phyloP scores from a whole-genome alignment of 164 flowering plant species.

The Nymphaea colorata region DNA sequence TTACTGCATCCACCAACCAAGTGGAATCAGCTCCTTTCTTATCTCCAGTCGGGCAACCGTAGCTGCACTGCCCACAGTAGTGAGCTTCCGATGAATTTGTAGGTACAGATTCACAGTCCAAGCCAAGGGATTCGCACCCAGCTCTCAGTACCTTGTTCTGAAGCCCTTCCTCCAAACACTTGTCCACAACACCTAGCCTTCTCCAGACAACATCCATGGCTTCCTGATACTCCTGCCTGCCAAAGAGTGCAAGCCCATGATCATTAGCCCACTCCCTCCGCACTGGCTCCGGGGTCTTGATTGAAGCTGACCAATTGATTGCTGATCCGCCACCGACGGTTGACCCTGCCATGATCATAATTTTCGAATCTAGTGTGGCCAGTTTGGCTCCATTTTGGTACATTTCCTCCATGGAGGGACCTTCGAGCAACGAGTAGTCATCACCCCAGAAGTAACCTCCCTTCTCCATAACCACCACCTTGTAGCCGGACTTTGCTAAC shows the following conservation, averaged over 20 bases:
- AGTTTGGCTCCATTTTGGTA: conserved; percentile 42
- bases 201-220: conserved; percentile 60
- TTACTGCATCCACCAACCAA: conserved; percentile 74
- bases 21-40: conserved; percentile 58
- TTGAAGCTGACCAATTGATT: conserved; percentile 70
- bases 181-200: conserved; percentile 50
- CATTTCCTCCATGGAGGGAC: conserved; percentile 37
- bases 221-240: conserved; percentile 23
- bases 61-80: conserved; percentile 57
- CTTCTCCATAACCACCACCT: conserved; percentile 58
- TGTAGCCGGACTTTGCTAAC: conserved; percentile 44
- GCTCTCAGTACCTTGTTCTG: conserved; percentile 51
- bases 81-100: conserved; percentile 50
- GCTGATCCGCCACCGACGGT: conserved; percentile 74
- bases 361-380: conserved; percentile 20
- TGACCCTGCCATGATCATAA: conserved; percentile 47
- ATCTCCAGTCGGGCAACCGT: conserved; percentile 51
- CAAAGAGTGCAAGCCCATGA: conserved; percentile 32
- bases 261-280: conserved; percentile 41
- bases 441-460: conserved; percentile 39
- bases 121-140: conserved; percentile 60
- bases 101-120: conserved; percentile 38
- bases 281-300: conserved; percentile 42
- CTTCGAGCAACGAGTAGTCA: conserved; percentile 53
- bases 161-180: conserved; percentile 43